Evolutionary conservation across 495 filamentous ascomycete genomes (phyloP), one percentile per base, ranked within the genome.

Genomic region (Neurospora sp.): DNA sequence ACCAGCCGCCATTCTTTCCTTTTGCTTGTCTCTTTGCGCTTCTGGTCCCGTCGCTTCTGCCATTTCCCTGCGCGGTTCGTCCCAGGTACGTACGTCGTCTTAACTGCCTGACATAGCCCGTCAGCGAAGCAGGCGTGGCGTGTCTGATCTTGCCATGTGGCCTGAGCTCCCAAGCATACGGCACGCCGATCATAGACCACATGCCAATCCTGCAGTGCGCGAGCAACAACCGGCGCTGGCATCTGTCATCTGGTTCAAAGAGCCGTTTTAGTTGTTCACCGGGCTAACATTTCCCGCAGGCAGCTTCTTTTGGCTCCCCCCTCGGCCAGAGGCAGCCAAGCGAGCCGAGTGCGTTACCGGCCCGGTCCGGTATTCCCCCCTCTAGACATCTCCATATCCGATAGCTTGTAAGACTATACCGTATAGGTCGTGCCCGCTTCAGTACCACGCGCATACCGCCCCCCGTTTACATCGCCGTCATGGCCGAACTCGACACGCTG

Each of bases 401-500:
- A 66, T 66, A 66, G 31, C 27, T 66, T 35, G 54, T 35, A 66
- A 66, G 7, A 35, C 14, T 66, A 35, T 37, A 66, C 54, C 27
- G 54, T n/a, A n/a, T n/a, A n/a, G n/a, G 27, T 66, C 12, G 27
- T 66, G 14, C 54, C 54, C 12, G 12, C 14, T 38, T 4, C 69
- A 14, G 20, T 20, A 20, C 31, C 16, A 11, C 69, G 38, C 69
- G 31, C n/a, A 41, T 44, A 39, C 37, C 35, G 6, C 6, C 14
- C 38, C 69, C 69, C 8, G 38, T 42, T 3, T n/a, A 39, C 46
- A 40, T 39, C 54, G 66, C 73, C 77, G 72, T 78, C 70, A 99
- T 99, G 96, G 92, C 94, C 75, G 93, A 97, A 87, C 91, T 99
- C 79, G 96, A 99, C 79, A 97, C 93, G 5, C 86, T 98, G 83